Conservation (phyloP, 129 eudicot species). For the Erigeron canadensis region DNA sequence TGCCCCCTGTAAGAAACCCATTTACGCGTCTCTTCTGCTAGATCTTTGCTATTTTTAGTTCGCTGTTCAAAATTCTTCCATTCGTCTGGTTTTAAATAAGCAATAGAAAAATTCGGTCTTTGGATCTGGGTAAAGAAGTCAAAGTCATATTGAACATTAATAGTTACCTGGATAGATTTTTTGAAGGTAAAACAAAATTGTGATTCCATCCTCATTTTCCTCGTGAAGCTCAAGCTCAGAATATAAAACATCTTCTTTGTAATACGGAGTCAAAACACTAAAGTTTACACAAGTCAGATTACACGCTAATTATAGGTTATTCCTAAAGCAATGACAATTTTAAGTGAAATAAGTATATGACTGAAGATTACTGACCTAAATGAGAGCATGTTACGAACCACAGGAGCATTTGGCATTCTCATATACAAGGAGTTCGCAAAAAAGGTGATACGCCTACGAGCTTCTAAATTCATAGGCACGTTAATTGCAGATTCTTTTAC, state of each 20-base stretch:
- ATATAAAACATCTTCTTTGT: constrained; percentile 89
- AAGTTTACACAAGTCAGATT: constrained; percentile 23
- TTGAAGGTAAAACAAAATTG: constrained; percentile 86
- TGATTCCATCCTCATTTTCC: constrained; percentile 96
- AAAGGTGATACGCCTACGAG: constrained; percentile 96
- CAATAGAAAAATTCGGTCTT: constrained; percentile 14
- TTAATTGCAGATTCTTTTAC: constrained; percentile 96
- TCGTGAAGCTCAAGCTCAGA: constrained; percentile 69
- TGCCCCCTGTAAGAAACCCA: constrained; percentile 99
- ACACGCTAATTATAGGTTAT: constrained; percentile 1
- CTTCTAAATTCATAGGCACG: constrained; percentile 92
- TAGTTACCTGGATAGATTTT: constrained; percentile 92
- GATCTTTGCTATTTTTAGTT: constrained; percentile 40
- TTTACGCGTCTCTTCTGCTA: constrained; percentile 57
- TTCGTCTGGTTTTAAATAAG: constrained; percentile 58
- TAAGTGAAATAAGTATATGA: neutral
- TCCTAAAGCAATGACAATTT: constrained; percentile 5
- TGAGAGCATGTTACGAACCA: constrained; percentile 98
- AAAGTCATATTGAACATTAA: constrained; percentile 8
- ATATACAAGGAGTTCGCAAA: constrained; percentile 94
- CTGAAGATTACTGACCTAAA: constrained; percentile 60
- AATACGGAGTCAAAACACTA: constrained; percentile 97
- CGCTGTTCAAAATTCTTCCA: constrained; percentile 74
- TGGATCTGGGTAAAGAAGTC: constrained; percentile 10
- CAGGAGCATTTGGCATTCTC: constrained; percentile 94